Percentiles rank a stretch among this genome's conserved stretches.
Evolutionary conservation across 495 filamentous ascomycete genomes (phyloP).

Genomic region (Penicillium steckii): DNA sequence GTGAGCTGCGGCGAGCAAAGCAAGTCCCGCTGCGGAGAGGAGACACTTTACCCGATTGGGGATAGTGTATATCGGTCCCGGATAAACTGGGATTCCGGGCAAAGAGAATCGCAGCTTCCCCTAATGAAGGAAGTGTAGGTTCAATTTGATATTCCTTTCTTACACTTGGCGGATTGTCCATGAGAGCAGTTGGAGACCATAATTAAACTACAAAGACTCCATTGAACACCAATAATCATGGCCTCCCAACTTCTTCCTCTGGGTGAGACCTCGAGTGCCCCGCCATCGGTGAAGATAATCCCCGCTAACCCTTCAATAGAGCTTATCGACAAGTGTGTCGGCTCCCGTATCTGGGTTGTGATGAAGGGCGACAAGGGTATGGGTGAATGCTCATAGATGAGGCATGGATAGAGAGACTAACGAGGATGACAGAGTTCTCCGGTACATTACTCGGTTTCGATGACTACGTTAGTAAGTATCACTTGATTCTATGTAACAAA

Average conservation of each 20-base stretch:
- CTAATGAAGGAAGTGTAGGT: too few relatives aligned
- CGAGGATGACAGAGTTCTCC: slow-evolving; percentile 69
- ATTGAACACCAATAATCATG: slow-evolving; percentile 46
- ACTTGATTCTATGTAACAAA: background rate
- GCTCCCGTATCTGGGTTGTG: slow-evolving; percentile 96
- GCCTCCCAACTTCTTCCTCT: slow-evolving; percentile 79
- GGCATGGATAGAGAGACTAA: background rate
- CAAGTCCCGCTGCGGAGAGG: background rate
- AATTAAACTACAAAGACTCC: background rate
- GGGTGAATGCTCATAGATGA: background rate
- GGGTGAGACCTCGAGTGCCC: slow-evolving; percentile 43
- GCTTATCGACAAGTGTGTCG: slow-evolving; percentile 97
- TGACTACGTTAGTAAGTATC: slow-evolving; percentile 95
- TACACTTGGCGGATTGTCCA: too few relatives aligned
- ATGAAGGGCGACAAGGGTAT: slow-evolving; percentile 98
- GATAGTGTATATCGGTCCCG: slow-evolving; percentile 8
- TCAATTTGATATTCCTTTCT: too few relatives aligned
- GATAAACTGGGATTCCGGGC: slow-evolving; percentile 16
- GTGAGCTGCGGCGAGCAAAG: background rate
- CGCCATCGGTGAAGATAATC: background rate
- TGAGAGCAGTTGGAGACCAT: background rate
- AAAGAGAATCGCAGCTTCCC: slow-evolving; percentile 13
- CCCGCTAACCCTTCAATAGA: slow-evolving; percentile 54
- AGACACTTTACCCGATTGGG: slow-evolving; percentile 8
- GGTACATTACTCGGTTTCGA: slow-evolving; percentile 94